A percentile compares a stretch with the other conserved stretches of the same genome.
phyloP scores from a whole-genome alignment of 2,329 filamentous ascomycete species.

The Cryoendolithus antarcticus region DNA sequence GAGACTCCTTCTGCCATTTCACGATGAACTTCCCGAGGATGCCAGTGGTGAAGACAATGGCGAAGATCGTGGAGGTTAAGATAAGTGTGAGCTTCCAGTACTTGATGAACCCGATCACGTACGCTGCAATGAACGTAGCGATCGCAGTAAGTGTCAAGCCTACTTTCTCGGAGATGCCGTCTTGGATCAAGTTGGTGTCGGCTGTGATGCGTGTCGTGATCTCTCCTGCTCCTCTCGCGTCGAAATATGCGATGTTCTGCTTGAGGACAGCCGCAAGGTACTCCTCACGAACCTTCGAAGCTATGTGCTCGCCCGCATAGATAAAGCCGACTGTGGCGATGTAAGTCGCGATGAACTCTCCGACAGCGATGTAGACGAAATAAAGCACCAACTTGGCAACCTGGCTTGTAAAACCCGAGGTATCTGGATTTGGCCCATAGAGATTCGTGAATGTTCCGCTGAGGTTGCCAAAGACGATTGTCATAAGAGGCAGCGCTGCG shows the following conservation, averaged over 20 bases:
- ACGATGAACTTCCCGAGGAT: constrained; percentile 61
- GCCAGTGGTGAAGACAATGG: constrained; percentile 68
- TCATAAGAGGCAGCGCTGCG: constrained; percentile 27
- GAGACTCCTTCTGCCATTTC: constrained; percentile 64
- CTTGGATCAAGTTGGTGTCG: constrained; percentile 86
- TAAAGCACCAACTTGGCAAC: constrained; percentile 60
- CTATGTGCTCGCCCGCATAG: constrained; percentile 42
- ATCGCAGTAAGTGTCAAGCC: constrained; percentile 62
- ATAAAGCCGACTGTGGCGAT: constrained; percentile 81
- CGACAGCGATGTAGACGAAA: constrained; percentile 75
- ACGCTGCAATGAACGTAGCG: constrained; percentile 76
- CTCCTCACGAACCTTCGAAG: constrained; percentile 48
- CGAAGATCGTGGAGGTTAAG: constrained; percentile 66
- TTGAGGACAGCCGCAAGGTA: constrained; percentile 75
- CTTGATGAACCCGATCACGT: constrained; percentile 79
- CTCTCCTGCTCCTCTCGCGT: constrained; percentile 84
- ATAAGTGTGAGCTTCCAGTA: constrained; percentile 93
- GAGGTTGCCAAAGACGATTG: constrained; percentile 60
- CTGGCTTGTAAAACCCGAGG: constrained; percentile 43
- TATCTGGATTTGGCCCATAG: constrained; percentile 11
- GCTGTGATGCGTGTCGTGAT: constrained; percentile 90
- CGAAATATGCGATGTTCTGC: constrained; percentile 87
- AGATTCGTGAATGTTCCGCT: constrained; percentile 58
- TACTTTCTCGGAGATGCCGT: constrained; percentile 85
- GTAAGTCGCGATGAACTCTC: constrained; percentile 66